phyloP scores from a whole-genome alignment of 1,284 basidiomycete genomes.

The Ustilago nuda region DNA sequence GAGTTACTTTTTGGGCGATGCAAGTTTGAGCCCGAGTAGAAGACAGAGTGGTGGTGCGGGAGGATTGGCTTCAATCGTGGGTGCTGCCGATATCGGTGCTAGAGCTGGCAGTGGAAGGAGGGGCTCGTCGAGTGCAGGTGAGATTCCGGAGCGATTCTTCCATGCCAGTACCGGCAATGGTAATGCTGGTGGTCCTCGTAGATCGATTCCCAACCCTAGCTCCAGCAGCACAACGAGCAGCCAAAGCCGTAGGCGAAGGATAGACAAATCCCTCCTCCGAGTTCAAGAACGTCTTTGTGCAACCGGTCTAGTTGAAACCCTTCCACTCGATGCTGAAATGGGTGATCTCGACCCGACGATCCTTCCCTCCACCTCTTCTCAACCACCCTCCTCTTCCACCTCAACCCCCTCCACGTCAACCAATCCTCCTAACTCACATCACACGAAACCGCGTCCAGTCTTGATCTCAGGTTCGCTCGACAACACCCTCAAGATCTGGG shows the following conservation, averaged over 20 bases:
- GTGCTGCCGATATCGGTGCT: slow-evolving; percentile 22
- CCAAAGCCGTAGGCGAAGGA: slow-evolving; percentile 37
- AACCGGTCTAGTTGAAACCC: slow-evolving; percentile 59
- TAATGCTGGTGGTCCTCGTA: slow-evolving; percentile 2
- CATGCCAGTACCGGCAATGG: slow-evolving; percentile 14
- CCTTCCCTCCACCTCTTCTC: background rate
- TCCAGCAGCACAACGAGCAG: background rate
- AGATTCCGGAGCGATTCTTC: slow-evolving; percentile 42
- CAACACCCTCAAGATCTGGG: slow-evolving; percentile 97
- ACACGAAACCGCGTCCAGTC: slow-evolving; percentile 71
- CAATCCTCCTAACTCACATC: background rate
- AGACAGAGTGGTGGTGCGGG: slow-evolving; percentile 10
- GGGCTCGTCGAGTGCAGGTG: slow-evolving; percentile 15
- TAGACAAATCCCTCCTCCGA: slow-evolving; percentile 55
- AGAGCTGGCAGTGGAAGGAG: slow-evolving; percentile 17
- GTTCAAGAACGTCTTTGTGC: slow-evolving; percentile 59
- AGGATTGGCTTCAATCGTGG: slow-evolving; percentile 16
- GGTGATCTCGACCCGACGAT: slow-evolving; percentile 59
- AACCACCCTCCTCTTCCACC: background rate
- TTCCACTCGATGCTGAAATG: slow-evolving; percentile 64
- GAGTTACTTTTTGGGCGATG: slow-evolving; percentile 45
- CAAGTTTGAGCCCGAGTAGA: slow-evolving; percentile 26
- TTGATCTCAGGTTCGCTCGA: slow-evolving; percentile 92
- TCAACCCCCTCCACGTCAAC: background rate
- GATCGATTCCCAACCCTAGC: background rate